Evolutionary conservation across 306 rosid genomes (phyloP).

Genomic region (Ziziphus jujuba): DNA sequence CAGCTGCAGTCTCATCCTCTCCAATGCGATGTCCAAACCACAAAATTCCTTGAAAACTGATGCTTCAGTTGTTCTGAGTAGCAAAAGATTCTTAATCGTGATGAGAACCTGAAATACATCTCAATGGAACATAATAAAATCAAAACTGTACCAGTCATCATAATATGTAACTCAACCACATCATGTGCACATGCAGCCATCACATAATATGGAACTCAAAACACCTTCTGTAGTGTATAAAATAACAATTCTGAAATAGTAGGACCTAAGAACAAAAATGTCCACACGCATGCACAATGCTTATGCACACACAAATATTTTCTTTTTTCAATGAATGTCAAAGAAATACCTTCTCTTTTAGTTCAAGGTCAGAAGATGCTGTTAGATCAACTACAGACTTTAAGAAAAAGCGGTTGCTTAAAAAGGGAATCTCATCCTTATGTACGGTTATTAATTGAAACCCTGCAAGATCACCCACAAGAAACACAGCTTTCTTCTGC

Average conservation of each 20-base stretch:
- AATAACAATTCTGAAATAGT: neutral
- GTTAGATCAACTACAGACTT: constrained; percentile 79
- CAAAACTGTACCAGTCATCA: neutral
- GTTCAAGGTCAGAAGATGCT: constrained; percentile 69
- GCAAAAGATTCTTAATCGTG: constrained; percentile 68
- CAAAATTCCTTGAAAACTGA: constrained; percentile 58
- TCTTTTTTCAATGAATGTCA: neutral
- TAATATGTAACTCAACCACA: neutral
- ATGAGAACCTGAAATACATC: constrained; percentile 55
- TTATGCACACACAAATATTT: too few species aligned
- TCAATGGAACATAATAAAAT: neutral
- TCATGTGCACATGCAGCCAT: neutral
- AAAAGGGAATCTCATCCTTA: constrained; percentile 46
- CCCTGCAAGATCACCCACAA: constrained; percentile 70
- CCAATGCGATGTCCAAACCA: constrained; percentile 68
- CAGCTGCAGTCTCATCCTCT: constrained; percentile 57
- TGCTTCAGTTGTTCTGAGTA: constrained; percentile 61
- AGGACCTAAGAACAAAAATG: neutral
- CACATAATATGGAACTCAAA: neutral
- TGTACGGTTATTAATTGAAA: constrained; percentile 49
- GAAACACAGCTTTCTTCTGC: constrained; percentile 66
- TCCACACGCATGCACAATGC: neutral
- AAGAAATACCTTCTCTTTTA: constrained; percentile 76
- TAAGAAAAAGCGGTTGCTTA: constrained; percentile 54
- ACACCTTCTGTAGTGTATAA: neutral